Percentiles rank a stretch among this genome's conserved stretches.
These are phyloP conservation scores for Chrysoporthe cubensis DNA, from an alignment of 2,329 filamentous ascomycete genomes.

Conservation along the genomic window DNA sequence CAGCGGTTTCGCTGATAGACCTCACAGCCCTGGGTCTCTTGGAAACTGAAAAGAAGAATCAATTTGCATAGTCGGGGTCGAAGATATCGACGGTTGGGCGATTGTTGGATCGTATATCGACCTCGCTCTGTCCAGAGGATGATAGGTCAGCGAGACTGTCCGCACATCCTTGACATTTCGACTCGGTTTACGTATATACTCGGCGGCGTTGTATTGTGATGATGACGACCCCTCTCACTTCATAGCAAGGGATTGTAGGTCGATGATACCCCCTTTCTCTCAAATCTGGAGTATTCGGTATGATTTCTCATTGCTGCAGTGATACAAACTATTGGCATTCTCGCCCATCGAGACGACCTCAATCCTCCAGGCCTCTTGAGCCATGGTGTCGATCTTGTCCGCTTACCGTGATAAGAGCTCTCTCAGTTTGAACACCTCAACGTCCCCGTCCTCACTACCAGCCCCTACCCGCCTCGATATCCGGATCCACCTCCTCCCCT, in stretches of 20 bases:
- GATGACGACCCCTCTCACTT: not conserved
- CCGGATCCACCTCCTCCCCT: constrained; percentile 25
- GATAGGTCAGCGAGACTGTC: not conserved
- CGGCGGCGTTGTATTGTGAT: not conserved
- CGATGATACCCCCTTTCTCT: constrained; percentile 22
- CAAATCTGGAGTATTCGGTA: constrained; percentile 4
- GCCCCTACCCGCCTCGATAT: constrained; percentile 14
- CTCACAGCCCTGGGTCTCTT: not conserved
- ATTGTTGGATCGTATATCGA: not conserved
- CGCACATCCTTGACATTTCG: not conserved
- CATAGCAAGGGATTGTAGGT: constrained; percentile 20
- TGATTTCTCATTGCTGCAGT: constrained; percentile 12
- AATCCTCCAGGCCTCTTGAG: not conserved
- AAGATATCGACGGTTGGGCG: not conserved
- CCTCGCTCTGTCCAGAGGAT: not conserved
- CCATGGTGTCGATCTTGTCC: not conserved
- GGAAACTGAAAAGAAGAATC: not conserved
- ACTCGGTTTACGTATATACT: not conserved
- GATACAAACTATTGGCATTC: not conserved
- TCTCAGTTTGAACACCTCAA: constrained; percentile 22
- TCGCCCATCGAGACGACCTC: not conserved
- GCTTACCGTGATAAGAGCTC: constrained; percentile 24
- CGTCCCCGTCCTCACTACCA: not conserved
- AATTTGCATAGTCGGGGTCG: not conserved
- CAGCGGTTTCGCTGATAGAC: constrained; percentile 19